Percentiles rank a stretch among this genome's conserved stretches.
These are phyloP conservation scores for Pseudopyrenochaeta lycopersici DNA, from an alignment of 2,329 filamentous ascomycete species.

Conservation along the genomic window DNA sequence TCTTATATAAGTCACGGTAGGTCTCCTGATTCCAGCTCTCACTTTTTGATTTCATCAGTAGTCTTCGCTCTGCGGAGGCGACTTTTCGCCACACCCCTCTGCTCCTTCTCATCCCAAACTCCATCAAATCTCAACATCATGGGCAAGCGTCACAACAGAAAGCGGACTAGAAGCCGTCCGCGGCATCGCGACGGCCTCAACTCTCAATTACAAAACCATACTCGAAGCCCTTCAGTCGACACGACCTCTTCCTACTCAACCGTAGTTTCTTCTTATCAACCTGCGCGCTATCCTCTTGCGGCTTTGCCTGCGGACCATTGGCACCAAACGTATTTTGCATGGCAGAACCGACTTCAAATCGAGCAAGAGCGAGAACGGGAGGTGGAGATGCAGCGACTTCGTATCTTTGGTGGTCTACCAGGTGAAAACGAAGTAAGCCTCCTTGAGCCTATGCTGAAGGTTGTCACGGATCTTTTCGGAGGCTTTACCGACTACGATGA, in stretches of 20 bases:
- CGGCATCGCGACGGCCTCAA: constrained; percentile 47
- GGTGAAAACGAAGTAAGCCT: constrained; percentile 52
- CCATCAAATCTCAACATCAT: constrained; percentile 29
- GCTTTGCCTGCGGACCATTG: constrained; percentile 38
- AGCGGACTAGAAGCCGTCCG: constrained; percentile 53
- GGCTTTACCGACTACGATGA: constrained; percentile 56
- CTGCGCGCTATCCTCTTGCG: constrained; percentile 23
- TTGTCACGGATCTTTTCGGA: constrained; percentile 57
- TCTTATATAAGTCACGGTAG: constrained; percentile 40
- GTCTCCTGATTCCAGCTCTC: constrained; percentile 16
- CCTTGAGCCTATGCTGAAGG: constrained; percentile 57
- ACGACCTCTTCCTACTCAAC: constrained; percentile 37
- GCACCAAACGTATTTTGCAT: constrained; percentile 49
- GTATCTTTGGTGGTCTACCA: constrained; percentile 55
- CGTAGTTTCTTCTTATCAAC: constrained; percentile 32
- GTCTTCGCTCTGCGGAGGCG: constrained; percentile 37
- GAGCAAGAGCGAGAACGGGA: constrained; percentile 40
- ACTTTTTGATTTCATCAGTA: constrained; percentile 30
- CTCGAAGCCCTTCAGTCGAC: constrained; percentile 40
- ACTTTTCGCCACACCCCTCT: constrained; percentile 34
- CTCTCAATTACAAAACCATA: constrained; percentile 35
- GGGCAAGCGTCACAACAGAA: constrained; percentile 56
- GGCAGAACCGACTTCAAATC: constrained; percentile 44
- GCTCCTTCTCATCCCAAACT: constrained; percentile 1
- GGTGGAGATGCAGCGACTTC: constrained; percentile 48